Percentiles rank a stretch among this genome's conserved stretches.
Evolutionary conservation across 2,329 filamentous ascomycete genomes (phyloP).

Genomic region (Aspergillus pseudotamarii): DNA sequence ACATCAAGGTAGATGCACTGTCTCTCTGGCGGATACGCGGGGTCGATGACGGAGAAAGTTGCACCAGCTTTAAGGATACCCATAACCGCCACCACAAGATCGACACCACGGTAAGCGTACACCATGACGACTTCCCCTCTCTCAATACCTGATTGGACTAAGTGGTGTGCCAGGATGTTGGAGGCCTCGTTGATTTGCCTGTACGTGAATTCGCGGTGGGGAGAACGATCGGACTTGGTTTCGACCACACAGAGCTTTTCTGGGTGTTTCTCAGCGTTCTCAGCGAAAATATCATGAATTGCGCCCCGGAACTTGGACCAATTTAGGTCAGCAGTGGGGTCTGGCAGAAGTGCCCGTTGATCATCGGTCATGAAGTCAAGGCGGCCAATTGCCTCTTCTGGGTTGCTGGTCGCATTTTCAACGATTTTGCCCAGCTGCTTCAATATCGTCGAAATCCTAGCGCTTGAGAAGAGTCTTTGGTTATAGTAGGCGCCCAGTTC

Average conservation of each 20-base stretch:
- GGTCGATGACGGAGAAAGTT: conserved; percentile 70
- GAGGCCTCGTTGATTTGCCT: conserved; percentile 82
- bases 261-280: conserved; percentile 65
- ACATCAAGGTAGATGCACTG: conserved; percentile 85
- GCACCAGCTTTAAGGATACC: conserved; percentile 66
- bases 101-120: conserved; percentile 80
- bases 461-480: conserved; percentile 50
- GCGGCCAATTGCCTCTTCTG: conserved; percentile 44
- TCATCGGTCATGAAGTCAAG: conserved; percentile 47
- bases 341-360: conserved; percentile 39
- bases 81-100: conserved; percentile 78
- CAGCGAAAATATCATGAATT: conserved; percentile 48
- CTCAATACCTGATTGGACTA: conserved; percentile 71
- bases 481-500: conserved; percentile 48
- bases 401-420: conserved; percentile 42
- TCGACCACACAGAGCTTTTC: conserved; percentile 70
- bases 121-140: conserved; percentile 92
- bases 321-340: conserved; percentile 48
- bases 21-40: conserved; percentile 76
- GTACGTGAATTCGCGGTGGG: conserved; percentile 76
- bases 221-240: conserved; percentile 55
- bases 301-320: conserved; percentile 49
- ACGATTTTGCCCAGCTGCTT: conserved; percentile 47
- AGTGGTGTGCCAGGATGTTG: conserved; percentile 77
- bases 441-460: conserved; percentile 47